phyloP scores from a whole-genome alignment of 192 early-diverging fungal genomes.

The Coemansia sp. region DNA sequence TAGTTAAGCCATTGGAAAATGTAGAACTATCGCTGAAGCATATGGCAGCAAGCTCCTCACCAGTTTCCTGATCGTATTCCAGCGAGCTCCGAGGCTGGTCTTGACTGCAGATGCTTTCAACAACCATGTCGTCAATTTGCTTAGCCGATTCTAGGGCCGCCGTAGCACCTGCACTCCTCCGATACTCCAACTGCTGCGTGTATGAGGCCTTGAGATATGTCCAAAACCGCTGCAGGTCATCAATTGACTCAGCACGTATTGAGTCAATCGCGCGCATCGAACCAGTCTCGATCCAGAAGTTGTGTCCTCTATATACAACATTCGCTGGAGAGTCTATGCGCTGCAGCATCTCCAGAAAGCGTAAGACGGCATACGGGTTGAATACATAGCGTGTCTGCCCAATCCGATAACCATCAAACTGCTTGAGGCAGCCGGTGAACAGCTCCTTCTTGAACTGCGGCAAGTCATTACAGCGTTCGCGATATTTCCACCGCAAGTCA shows the following conservation, averaged over 20 bases:
- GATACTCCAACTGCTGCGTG: neutral
- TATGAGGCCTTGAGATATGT: neutral
- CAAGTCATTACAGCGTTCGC: neutral
- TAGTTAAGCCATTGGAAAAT: neutral
- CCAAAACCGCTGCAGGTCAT: neutral
- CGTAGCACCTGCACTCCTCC: neutral
- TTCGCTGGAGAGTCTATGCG: neutral
- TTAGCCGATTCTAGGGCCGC: neutral
- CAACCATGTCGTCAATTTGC: neutral
- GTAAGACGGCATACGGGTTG: neutral
- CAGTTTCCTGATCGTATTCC: neutral
- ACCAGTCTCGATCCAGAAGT: neutral
- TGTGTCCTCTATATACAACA: neutral
- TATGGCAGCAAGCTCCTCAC: neutral
- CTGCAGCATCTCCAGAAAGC: neutral
- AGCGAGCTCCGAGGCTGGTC: neutral
- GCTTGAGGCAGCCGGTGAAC: neutral
- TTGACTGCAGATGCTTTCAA: neutral
- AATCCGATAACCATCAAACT: constrained; percentile 10
- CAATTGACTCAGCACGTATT: neutral
- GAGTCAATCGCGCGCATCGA: neutral
- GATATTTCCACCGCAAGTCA: neutral
- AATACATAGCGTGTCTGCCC: neutral
- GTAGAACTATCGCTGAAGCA: neutral
- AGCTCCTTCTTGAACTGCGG: neutral